Conservation (phyloP, 1,284 basidiomycete genomes). For the Austroboletus niveus region DNA sequence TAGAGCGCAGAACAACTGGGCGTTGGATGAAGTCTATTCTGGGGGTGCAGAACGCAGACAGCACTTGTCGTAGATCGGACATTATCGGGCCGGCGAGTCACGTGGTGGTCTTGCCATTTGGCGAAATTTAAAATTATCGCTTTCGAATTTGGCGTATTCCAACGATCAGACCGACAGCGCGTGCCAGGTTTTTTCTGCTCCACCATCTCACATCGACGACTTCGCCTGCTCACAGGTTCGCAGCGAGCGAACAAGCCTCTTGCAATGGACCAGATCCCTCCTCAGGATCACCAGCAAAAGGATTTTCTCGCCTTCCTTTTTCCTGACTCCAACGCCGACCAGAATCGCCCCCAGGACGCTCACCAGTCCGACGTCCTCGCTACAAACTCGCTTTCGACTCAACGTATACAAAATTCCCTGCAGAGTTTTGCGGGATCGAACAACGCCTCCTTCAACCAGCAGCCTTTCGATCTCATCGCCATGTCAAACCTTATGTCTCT, state of each 20-base stretch:
- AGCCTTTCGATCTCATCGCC: constrained; percentile 47
- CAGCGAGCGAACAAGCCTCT: neutral
- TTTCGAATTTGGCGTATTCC: neutral
- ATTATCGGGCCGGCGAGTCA: no score
- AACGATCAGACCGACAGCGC: constrained; percentile 8
- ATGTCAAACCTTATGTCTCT: constrained; percentile 44
- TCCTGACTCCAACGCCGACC: constrained; percentile 28
- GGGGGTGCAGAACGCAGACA: no score
- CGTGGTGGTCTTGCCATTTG: no score
- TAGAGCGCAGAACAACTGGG: no score
- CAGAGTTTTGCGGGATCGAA: constrained; percentile 21
- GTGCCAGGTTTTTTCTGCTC: constrained; percentile 10
- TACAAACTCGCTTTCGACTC: neutral
- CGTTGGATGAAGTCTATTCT: no score
- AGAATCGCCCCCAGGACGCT: constrained; percentile 20
- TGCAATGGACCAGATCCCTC: constrained; percentile 30
- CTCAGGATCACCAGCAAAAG: constrained; percentile 38
- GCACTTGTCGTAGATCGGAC: no score
- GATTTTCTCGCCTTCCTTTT: constrained; percentile 45
- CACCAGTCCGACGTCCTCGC: constrained; percentile 17
- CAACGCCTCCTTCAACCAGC: constrained; percentile 23
- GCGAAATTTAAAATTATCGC: neutral
- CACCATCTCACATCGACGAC: constrained; percentile 6
- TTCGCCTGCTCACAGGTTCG: neutral
- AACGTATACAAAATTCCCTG: constrained; percentile 15